These are phyloP conservation scores for Ustanciosporium gigantosporum DNA, from an alignment of 1,284 basidiomycete genomes.

Conservation along the genomic window DNA sequence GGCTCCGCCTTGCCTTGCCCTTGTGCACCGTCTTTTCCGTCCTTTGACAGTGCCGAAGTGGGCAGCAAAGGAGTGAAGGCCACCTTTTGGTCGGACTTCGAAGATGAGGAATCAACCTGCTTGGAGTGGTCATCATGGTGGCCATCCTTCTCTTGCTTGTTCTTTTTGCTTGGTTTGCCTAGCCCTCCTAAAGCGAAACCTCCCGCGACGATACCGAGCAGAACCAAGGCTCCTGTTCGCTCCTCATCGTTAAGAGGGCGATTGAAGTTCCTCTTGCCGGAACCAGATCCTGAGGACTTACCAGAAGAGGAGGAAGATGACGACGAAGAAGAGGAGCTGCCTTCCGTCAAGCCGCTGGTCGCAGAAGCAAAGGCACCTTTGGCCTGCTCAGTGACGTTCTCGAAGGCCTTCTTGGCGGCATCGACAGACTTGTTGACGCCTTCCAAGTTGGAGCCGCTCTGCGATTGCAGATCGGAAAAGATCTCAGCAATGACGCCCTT, in stretches of 20 bases:
- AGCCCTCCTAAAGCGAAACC: slow-evolving; percentile 67
- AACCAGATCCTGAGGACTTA: slow-evolving; percentile 6
- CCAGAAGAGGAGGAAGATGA: slow-evolving; percentile 18
- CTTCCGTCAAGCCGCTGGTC: slow-evolving; percentile 2
- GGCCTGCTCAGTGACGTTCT: slow-evolving; percentile 26
- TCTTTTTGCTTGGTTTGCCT: slow-evolving; percentile 48
- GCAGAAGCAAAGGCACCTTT: slow-evolving; percentile 29
- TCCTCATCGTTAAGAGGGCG: slow-evolving; percentile 67
- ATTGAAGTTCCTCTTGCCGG: slow-evolving; percentile 27
- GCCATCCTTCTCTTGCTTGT: neutral
- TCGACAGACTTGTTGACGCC: slow-evolving; percentile 19
- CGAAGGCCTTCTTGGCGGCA: slow-evolving; percentile 22
- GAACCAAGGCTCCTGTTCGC: slow-evolving; percentile 66
- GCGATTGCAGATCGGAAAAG: slow-evolving; percentile 21
- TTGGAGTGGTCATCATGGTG: slow-evolving; percentile 6
- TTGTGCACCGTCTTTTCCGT: slow-evolving; percentile 4
- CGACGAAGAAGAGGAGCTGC: slow-evolving; percentile 4
- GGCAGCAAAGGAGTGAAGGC: slow-evolving; percentile 7
- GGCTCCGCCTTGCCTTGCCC: slow-evolving; percentile 10
- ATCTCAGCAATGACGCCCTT: slow-evolving; percentile 34
- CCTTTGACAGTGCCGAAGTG: slow-evolving; percentile 18
- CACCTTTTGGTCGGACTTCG: neutral
- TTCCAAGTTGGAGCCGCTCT: slow-evolving; percentile 8
- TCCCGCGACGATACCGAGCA: slow-evolving; percentile 67
- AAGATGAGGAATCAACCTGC: neutral